phyloP scores from a whole-genome alignment of 2,329 filamentous ascomycete species.

The Raffaelea albimanens region DNA sequence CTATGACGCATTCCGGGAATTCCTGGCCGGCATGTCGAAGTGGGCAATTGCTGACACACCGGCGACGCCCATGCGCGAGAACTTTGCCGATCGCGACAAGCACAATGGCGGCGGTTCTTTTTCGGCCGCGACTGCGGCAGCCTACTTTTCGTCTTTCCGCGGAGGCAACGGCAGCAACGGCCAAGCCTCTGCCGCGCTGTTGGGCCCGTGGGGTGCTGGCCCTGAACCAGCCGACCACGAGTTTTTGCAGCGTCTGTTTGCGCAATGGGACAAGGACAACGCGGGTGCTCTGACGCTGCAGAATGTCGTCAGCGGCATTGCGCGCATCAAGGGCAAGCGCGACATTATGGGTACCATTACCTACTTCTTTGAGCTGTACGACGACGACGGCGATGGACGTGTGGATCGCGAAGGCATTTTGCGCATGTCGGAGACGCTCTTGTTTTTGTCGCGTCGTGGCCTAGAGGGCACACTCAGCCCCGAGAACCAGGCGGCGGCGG shows the following conservation, averaged over 20 bases:
- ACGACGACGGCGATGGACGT: constrained; percentile 81
- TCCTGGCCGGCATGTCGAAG: constrained; percentile 77
- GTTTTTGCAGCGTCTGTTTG: constrained; percentile 81
- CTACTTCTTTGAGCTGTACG: constrained; percentile 96
- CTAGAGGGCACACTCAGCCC: constrained; percentile 65
- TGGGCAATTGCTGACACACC: constrained; percentile 91
- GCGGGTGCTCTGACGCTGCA: constrained; percentile 74
- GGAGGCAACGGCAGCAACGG: constrained; percentile 20
- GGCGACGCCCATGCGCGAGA: constrained; percentile 40
- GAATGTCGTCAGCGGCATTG: constrained; percentile 84
- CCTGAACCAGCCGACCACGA: constrained; percentile 81
- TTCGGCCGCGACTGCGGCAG: constrained; percentile 22
- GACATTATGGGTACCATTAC: constrained; percentile 98
- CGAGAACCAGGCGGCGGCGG: constrained; percentile 46
- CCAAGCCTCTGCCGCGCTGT: constrained; percentile 20
- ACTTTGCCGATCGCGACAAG: constrained; percentile 39
- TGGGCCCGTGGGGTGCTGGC: constrained; percentile 46
- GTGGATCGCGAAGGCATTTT: constrained; percentile 94
- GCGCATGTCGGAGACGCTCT: constrained; percentile 82
- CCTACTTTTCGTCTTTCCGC: constrained; percentile 51
- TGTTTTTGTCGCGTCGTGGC: constrained; percentile 85
- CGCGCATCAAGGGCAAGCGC: constrained; percentile 81
- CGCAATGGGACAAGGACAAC: constrained; percentile 75
- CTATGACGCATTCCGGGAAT: constrained; percentile 92
- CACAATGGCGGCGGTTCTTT: constrained; percentile 45